phyloP scores from a whole-genome alignment of 163 green algal species.

The Scenedesmus sp. region DNA sequence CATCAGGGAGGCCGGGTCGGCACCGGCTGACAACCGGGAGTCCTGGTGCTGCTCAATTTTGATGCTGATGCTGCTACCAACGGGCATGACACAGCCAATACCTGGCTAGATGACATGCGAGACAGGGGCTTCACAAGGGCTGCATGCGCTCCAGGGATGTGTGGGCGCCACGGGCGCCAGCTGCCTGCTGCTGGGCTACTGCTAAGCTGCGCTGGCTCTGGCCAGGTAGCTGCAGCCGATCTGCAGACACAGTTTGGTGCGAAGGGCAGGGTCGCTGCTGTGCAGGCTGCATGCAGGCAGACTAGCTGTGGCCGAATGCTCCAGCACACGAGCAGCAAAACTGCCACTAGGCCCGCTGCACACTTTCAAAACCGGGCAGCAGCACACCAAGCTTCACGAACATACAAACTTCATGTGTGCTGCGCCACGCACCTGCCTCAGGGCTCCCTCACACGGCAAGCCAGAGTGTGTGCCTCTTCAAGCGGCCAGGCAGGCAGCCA shows the following conservation, averaged over 20 bases:
- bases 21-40: conserved; percentile 12
- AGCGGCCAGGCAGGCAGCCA: background rate
- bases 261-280: background rate
- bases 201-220: background rate
- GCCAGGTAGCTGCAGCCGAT: background rate
- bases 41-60: conserved; percentile 43
- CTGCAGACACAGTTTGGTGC: background rate
- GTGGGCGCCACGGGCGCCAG: background rate
- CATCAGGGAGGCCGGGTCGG: conserved; percentile 44
- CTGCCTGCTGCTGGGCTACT: background rate
- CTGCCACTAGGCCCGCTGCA: background rate
- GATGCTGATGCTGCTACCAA: conserved; percentile 23
- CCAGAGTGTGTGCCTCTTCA: background rate
- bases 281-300: background rate
- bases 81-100: conserved; percentile 12
- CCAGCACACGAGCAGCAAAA: conserved; percentile 9
- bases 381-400: background rate
- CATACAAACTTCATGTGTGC: background rate
- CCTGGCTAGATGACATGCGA: conserved; percentile 22
- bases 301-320: background rate
- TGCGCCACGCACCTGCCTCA: background rate
- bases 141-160: background rate
- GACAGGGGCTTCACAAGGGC: background rate
- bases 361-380: background rate
- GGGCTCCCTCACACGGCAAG: background rate